Percentiles rank a stretch among this genome's conserved stretches.
Evolutionary conservation across 139 green algal species (phyloP).

Genomic region (Tetraselmis striata): DNA sequence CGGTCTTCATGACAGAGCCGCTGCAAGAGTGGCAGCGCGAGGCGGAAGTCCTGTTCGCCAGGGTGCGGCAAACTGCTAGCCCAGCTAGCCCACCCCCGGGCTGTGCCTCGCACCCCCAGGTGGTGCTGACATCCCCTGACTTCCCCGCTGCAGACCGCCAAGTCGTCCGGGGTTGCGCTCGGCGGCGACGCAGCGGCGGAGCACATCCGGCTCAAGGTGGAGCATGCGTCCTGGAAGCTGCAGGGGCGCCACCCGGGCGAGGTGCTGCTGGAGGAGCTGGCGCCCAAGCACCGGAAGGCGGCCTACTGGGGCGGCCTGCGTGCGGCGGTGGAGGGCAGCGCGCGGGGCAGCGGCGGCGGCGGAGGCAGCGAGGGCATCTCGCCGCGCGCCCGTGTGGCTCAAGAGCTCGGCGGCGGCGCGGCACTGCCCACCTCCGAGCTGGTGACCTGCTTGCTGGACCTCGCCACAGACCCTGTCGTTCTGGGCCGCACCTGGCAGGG

Average conservation of each 20-base stretch:
- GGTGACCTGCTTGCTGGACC: constrained; percentile 52
- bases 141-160: no score
- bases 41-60: constrained; percentile 22
- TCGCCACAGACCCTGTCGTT: constrained; percentile 49
- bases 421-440: no score
- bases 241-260: constrained; percentile 40
- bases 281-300: neutral
- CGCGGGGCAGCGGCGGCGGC: no score
- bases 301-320: constrained; percentile 15
- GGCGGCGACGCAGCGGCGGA: no score
- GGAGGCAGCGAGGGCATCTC: no score
- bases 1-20: constrained; percentile 58
- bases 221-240: constrained; percentile 36
- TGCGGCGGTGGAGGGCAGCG: no score
- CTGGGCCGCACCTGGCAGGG: constrained; percentile 45
- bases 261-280: constrained; percentile 41
- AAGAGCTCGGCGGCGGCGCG: no score
- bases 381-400: no score
- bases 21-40: constrained; percentile 63
- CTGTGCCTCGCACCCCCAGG: no score
- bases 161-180: no score
- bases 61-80: no score
- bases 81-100: neutral
- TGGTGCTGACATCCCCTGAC: no score
- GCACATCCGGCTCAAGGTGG: constrained; percentile 25